Evolutionary conservation across 75 land plant genomes (phyloP).

Genomic region (Sequoia sempervirens): DNA sequence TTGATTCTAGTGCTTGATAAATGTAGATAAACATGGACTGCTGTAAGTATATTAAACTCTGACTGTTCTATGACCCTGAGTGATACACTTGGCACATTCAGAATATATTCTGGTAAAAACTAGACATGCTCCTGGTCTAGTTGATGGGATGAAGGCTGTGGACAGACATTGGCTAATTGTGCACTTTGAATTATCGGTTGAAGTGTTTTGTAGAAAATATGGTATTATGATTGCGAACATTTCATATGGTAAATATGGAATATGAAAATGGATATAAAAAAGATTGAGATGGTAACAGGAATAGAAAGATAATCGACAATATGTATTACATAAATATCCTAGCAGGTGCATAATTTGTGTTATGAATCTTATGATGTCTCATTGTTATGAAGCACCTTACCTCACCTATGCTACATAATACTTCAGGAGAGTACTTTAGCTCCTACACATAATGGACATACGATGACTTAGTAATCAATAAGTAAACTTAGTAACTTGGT

Average conservation of each 20-base stretch:
- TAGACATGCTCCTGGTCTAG: background rate
- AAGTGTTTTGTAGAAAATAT: background rate
- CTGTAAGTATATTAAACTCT: background rate
- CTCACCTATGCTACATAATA: background rate
- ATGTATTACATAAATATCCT: background rate
- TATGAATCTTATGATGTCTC: background rate
- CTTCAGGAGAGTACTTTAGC: background rate
- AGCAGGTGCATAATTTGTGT: background rate
- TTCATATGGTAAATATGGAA: background rate
- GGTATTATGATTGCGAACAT: background rate
- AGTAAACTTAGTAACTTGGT: background rate
- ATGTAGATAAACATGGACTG: background rate
- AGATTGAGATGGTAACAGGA: background rate
- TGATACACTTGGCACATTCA: background rate
- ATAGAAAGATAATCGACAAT: background rate
- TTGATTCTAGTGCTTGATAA: background rate
- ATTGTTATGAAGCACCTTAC: background rate
- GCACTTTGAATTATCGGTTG: background rate
- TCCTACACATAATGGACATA: background rate
- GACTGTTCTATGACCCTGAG: background rate
- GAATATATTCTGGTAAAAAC: background rate
- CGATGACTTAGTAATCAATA: too few species aligned
- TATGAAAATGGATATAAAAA: background rate
- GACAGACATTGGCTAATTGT: background rate
- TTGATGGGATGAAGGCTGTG: background rate